Conservation (phyloP, 2,329 filamentous ascomycete genomes). For the Diaporthe citriasiana region DNA sequence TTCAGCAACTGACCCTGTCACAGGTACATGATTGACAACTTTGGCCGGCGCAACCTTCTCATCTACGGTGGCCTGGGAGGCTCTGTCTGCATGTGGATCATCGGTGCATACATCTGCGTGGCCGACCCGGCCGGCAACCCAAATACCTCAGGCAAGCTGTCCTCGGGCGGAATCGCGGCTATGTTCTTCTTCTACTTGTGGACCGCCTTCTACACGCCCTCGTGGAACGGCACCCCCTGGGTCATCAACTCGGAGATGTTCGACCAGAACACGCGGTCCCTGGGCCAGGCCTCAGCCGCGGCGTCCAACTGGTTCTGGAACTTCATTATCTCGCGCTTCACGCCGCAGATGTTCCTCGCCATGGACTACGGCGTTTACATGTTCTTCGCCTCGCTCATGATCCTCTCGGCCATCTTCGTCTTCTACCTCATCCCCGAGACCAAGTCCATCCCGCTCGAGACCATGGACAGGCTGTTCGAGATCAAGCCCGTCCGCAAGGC, state of each 20-base stretch:
- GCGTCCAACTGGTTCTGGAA: slow-evolving; percentile 82
- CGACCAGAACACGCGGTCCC: slow-evolving; percentile 75
- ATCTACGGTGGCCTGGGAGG: slow-evolving; percentile 73
- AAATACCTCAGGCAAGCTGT: slow-evolving; percentile 47
- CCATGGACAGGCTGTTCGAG: slow-evolving; percentile 74
- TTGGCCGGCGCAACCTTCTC: slow-evolving; percentile 69
- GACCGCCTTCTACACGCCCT: slow-evolving; percentile 79
- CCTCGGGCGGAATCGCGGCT: slow-evolving; percentile 66
- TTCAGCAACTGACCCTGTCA: slow-evolving; percentile 51
- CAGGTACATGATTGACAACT: slow-evolving; percentile 73
- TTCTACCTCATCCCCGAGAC: slow-evolving; percentile 77
- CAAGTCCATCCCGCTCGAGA: slow-evolving; percentile 74
- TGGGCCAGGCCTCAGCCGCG: slow-evolving; percentile 80
- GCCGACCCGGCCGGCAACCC: slow-evolving; percentile 55
- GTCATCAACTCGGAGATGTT: slow-evolving; percentile 84
- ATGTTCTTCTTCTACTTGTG: slow-evolving; percentile 82
- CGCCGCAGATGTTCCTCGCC: slow-evolving; percentile 72
- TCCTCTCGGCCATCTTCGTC: slow-evolving; percentile 70
- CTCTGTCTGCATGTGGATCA: slow-evolving; percentile 75
- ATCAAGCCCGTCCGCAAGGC: slow-evolving; percentile 61
- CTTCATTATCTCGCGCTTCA: slow-evolving; percentile 78
- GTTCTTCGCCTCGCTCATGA: slow-evolving; percentile 76
- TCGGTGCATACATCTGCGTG: slow-evolving; percentile 72
- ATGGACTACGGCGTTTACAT: slow-evolving; percentile 77
- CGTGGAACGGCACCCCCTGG: slow-evolving; percentile 83